Conservation (phyloP, 768 basidiomycete species). For the Amanita rimosa region DNA sequence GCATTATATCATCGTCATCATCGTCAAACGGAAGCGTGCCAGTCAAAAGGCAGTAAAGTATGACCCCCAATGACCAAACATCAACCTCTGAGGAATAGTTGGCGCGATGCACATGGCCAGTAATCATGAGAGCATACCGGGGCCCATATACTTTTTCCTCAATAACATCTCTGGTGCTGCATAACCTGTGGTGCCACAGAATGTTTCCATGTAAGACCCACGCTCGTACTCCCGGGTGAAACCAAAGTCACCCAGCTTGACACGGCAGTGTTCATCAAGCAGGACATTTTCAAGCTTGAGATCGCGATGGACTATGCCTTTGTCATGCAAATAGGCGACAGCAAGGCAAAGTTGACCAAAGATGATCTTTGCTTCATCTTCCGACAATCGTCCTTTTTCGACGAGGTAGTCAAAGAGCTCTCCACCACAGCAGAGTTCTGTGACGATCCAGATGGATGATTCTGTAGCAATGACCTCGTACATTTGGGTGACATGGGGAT, state of each 20-base stretch:
- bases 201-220: conserved; percentile 76
- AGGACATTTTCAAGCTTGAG: conserved; percentile 94
- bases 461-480: conserved; percentile 99
- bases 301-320: conserved; percentile 93
- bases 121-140: conserved; percentile 41
- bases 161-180: conserved; percentile 89
- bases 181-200: conserved; percentile 91
- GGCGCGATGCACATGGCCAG: neutral
- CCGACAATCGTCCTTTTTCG: conserved; percentile 81
- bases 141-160: conserved; percentile 82
- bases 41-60: conserved; percentile 81
- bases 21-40: conserved; percentile 88
- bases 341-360: conserved; percentile 96
- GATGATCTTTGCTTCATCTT: conserved; percentile 75
- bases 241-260: conserved; percentile 93
- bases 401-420: conserved; percentile 98
- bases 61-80: conserved; percentile 90
- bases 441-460: conserved; percentile 90
- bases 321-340: conserved; percentile 84
- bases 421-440: conserved; percentile 93
- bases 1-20: conserved; percentile 79
- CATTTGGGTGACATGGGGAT: conserved; percentile 90
- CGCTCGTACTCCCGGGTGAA: conserved; percentile 88
- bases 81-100: conserved; percentile 63
- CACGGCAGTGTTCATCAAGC: conserved; percentile 79